Base-by-base conservation (phyloP, 306 rosid genomes). In the Albizia julibrissin region DNA sequence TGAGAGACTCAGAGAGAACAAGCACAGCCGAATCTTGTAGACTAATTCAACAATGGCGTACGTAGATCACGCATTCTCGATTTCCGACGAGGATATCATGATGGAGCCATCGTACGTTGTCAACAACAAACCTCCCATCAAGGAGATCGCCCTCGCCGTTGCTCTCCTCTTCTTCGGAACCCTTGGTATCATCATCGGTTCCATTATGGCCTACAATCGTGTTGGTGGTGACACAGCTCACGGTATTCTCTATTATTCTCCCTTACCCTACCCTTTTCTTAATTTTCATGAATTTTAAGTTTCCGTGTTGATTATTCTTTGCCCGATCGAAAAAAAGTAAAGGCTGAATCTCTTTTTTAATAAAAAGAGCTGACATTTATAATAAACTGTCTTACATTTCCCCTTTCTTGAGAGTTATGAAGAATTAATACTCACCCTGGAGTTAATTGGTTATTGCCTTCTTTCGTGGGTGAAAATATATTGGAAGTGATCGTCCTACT, bases 171-270 rank as follows among this genome's bases (percentile, higher is more conserved):
- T 96, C 66, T 91, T 91, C 50, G 99, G 99, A 4, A 74, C 91
- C 43, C 83, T 93, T 69, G 97, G 92, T 69, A 91, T 96, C 84
- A 10, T 96, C 77, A 68, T 93, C 83, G 99, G 99, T 67, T 42
- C 75, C 69, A 18, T 92, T 90, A 96, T 96, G 99, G 90, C 93
- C 77, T 79, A 86, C 80, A 91, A 96, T 77, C 98, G 47, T 49
- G 92, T 96, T 73, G 99, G 99, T 69, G 99, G 99, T 72, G 99
- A 93, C 89, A 90, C 83, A 76, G 97, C 91, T 82, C 99, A 96
- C 83, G 99, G 99, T 96, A 88, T 21, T n/a, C 56, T 47, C 43
- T 49, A 3, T 19, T 19, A 0, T 10, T 29, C 74, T 12, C 34
- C 56, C 14, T 77, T 50, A 3, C 43, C 10, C 16, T 37, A 1